Percentiles rank a stretch among this genome's conserved stretches.
phyloP scores from a whole-genome alignment of 306 rosid genomes.

The Chamaecrista fasciculata region DNA sequence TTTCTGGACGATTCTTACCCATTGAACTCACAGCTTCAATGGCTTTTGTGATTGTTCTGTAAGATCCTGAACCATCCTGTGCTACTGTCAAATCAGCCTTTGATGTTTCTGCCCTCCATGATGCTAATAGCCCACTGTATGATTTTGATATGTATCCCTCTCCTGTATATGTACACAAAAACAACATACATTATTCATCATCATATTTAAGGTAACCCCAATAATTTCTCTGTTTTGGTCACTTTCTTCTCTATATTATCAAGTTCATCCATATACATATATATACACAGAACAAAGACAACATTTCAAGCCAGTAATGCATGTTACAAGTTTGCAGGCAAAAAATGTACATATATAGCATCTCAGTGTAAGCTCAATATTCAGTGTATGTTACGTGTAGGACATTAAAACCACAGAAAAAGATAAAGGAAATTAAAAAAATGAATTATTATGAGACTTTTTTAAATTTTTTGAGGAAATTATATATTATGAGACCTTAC shows the following conservation, averaged over 20 bases:
- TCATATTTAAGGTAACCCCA: no score
- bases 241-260: slow-evolving; percentile 12
- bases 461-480: no score
- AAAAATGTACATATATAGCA: background rate
- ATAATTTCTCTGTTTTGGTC: slow-evolving; percentile 28
- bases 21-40: slow-evolving; percentile 42
- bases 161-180: no score
- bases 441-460: no score
- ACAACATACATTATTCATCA: no score
- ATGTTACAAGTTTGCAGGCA: background rate
- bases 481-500: no score
- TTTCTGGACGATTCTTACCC: slow-evolving; percentile 30
- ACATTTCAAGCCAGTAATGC: slow-evolving; percentile 31
- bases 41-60: slow-evolving; percentile 48
- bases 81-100: slow-evolving; percentile 53
- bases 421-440: no score
- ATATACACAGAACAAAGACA: no score
- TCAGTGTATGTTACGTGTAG: background rate
- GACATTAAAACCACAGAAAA: background rate
- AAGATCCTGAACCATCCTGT: slow-evolving; percentile 59
- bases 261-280: slow-evolving; percentile 17
- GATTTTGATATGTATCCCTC: slow-evolving; percentile 21
- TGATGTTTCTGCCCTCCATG: slow-evolving; percentile 45
- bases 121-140: slow-evolving; percentile 38
- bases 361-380: background rate